Evolutionary conservation across 768 basidiomycete genomes (phyloP).

Genomic region (Gelatoporia subvermispora): DNA sequence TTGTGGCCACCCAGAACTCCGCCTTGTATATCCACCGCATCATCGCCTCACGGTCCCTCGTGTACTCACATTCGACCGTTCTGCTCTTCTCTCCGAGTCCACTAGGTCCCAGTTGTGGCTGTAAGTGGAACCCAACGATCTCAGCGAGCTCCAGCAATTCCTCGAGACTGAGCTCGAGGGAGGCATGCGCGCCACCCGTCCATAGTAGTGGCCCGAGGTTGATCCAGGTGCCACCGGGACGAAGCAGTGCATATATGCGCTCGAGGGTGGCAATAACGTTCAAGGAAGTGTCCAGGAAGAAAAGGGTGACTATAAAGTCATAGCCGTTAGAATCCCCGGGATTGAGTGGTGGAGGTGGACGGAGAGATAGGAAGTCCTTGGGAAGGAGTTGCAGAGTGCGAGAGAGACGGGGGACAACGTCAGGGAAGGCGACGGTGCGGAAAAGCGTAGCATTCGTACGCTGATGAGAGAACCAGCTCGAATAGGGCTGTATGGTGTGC

Average conservation of each 20-base stretch:
- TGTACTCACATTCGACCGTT: constrained; percentile 63
- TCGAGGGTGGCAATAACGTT: constrained; percentile 37
- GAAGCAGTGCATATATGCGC: constrained; percentile 52
- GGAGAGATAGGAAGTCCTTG: constrained; percentile 47
- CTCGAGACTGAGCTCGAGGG: constrained; percentile 58
- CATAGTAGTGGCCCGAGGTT: constrained; percentile 68
- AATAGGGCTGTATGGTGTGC: constrained; percentile 55
- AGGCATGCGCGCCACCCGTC: constrained; percentile 50
- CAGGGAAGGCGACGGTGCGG: constrained; percentile 53
- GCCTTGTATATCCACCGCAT: constrained; percentile 67
- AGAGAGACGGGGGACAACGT: constrained; percentile 48
- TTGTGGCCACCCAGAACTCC: constrained; percentile 62
- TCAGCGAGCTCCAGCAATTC: constrained; percentile 50
- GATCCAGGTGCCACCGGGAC: constrained; percentile 64
- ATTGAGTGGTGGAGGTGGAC: not conserved
- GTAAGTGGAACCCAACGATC: constrained; percentile 47
- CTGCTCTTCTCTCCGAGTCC: constrained; percentile 23
- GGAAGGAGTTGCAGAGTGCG: constrained; percentile 43
- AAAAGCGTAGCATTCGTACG: constrained; percentile 44
- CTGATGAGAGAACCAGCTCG: constrained; percentile 71
- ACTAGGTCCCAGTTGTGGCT: constrained; percentile 12
- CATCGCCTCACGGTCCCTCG: constrained; percentile 56
- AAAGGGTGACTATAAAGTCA: constrained; percentile 48
- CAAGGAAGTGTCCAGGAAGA: constrained; percentile 38
- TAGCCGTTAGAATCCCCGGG: constrained; percentile 29